Conservation (phyloP, 306 rosid species). For the Cicer arietinum region DNA sequence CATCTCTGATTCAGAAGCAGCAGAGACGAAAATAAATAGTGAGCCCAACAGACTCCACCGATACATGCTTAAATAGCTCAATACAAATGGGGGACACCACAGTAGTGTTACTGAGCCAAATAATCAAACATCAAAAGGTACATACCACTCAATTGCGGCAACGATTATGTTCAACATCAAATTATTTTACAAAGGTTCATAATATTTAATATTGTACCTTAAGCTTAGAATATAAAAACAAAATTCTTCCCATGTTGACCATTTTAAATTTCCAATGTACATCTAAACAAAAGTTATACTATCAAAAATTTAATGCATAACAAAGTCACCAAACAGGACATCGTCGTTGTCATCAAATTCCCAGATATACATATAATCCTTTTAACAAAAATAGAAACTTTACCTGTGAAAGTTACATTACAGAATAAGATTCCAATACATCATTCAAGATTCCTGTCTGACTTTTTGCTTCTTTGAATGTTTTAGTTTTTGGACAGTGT, state of each 20-base stretch:
- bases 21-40: background rate
- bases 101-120: background rate
- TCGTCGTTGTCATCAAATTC: background rate
- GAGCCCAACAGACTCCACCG: background rate
- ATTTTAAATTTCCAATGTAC: background rate
- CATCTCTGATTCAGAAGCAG: background rate
- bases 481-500: slow-evolving; percentile 44
- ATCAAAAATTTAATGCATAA: slow-evolving; percentile 22
- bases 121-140: background rate
- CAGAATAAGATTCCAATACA: slow-evolving; percentile 12
- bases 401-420: slow-evolving; percentile 43
- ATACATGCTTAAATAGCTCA: background rate
- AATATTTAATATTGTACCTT: too few relatives aligned
- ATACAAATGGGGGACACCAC: background rate
- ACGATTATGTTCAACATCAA: background rate
- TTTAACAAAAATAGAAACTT: background rate
- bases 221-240: background rate
- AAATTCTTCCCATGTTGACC: background rate
- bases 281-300: background rate
- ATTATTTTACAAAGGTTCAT: background rate
- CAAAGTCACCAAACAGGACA: background rate
- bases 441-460: slow-evolving; percentile 47
- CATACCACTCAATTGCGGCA: background rate
- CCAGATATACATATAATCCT: slow-evolving; percentile 7
- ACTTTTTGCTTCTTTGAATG: slow-evolving; percentile 54